phyloP scores from a whole-genome alignment of 257 asterid species.

The Salvia hispanica region DNA sequence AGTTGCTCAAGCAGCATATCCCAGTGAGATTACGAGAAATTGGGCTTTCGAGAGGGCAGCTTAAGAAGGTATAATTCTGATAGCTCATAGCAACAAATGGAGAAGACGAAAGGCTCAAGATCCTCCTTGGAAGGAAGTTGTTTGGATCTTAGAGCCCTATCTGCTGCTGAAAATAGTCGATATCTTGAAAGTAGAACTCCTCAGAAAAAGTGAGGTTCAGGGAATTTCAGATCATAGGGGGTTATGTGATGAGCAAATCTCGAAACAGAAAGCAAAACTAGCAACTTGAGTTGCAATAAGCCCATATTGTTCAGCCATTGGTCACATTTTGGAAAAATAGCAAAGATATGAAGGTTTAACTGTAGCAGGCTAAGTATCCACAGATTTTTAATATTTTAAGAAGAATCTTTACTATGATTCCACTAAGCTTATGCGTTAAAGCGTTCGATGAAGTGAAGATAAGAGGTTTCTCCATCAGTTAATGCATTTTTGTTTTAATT shows the following conservation, averaged over 20 bases:
- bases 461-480: constrained; percentile 13
- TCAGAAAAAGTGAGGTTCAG: constrained; percentile 28
- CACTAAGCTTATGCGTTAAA: constrained; percentile 6
- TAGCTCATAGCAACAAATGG: constrained; percentile 22
- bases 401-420: constrained; percentile 9
- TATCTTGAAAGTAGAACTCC: constrained; percentile 27
- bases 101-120: constrained; percentile 27
- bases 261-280: not conserved
- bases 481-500: not conserved
- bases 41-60: constrained; percentile 22
- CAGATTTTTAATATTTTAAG: constrained; percentile 13
- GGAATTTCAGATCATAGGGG: constrained; percentile 23
- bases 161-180: constrained; percentile 27
- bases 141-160: constrained; percentile 34
- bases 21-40: constrained; percentile 20
- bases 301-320: constrained; percentile 27
- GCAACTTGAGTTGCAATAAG: constrained; percentile 4
- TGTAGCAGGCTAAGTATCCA: no score
- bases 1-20: constrained; percentile 34
- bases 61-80: constrained; percentile 33
- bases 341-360: not conserved
- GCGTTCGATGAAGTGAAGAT: constrained; percentile 8
- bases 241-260: constrained; percentile 20
- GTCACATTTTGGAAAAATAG: not conserved
- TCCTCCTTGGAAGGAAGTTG: constrained; percentile 30